Conservation (phyloP, 2,329 filamentous ascomycete genomes). For the Penicillium nordicum region DNA sequence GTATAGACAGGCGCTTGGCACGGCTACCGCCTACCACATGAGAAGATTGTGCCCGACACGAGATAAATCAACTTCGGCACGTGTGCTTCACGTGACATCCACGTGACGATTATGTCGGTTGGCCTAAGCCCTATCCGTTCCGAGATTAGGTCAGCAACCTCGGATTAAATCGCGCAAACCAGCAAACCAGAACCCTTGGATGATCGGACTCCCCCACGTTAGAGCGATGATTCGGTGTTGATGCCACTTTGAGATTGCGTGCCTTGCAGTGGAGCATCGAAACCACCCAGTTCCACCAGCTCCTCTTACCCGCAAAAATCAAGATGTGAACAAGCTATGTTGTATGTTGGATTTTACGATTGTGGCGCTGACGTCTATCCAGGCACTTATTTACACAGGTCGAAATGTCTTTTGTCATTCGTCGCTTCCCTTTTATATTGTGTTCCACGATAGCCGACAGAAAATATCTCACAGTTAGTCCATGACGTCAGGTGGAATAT, state of each 20-base stretch:
- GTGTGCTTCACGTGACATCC: background rate
- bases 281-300: background rate
- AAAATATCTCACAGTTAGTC: conserved; percentile 2
- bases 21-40: background rate
- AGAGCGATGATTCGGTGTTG: conserved; percentile 1
- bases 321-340: background rate
- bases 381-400: background rate
- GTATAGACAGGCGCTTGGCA: background rate
- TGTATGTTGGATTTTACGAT: background rate
- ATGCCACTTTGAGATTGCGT: background rate
- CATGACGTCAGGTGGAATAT: conserved; percentile 21
- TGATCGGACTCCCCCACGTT: background rate
- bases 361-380: conserved; percentile 15
- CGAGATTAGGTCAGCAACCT: conserved; percentile 1
- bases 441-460: conserved; percentile 16
- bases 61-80: background rate
- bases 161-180: conserved; percentile 10
- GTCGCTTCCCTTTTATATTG: background rate
- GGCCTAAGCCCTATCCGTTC: background rate
- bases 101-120: conserved; percentile 3
- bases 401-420: background rate
- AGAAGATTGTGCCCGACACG: background rate
- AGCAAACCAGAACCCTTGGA: background rate
- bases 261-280: conserved; percentile 9
- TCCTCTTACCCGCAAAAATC: background rate